Conservation (phyloP, 306 rosid species). For the Vigna trinervia region DNA sequence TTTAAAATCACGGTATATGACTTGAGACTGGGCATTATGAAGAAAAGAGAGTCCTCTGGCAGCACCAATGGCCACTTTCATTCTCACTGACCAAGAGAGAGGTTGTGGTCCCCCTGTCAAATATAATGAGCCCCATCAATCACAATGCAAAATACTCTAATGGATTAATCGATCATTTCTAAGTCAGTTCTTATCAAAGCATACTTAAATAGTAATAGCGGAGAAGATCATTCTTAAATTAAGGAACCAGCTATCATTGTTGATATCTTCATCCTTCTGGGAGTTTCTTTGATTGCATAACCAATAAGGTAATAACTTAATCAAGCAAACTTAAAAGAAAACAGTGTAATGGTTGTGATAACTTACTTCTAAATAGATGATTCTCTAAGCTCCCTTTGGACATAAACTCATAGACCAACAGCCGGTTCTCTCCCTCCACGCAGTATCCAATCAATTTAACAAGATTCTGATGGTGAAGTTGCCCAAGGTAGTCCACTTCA, state of each 20-base stretch:
- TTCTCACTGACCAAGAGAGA: slow-evolving; percentile 84
- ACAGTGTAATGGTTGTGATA: background rate
- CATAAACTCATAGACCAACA: slow-evolving; percentile 91
- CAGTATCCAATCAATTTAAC: slow-evolving; percentile 90
- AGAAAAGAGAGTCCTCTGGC: slow-evolving; percentile 89
- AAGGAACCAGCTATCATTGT: background rate
- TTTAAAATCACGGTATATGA: slow-evolving; percentile 91
- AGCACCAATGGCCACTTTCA: slow-evolving; percentile 90
- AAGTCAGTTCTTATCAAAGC: slow-evolving; percentile 26
- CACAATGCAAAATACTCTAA: background rate
- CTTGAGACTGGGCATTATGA: slow-evolving; percentile 81
- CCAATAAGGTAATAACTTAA: slow-evolving; percentile 2
- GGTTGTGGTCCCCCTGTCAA: slow-evolving; percentile 87
- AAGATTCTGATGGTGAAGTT: slow-evolving; percentile 82
- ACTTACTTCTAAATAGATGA: slow-evolving; percentile 93
- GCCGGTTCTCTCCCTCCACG: slow-evolving; percentile 77
- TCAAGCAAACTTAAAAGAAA: background rate
- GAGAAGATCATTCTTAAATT: background rate
- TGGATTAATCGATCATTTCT: background rate
- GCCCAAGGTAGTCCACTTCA: slow-evolving; percentile 89
- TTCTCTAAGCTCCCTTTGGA: slow-evolving; percentile 91
- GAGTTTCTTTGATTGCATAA: background rate
- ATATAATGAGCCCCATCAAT: slow-evolving; percentile 36
- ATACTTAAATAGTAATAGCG: background rate
- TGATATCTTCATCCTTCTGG: slow-evolving; percentile 1